Percentiles rank a stretch among this genome's conserved stretches.
phyloP scores from a whole-genome alignment of 192 early-diverging fungal species.

The Thamnidium elegans region DNA sequence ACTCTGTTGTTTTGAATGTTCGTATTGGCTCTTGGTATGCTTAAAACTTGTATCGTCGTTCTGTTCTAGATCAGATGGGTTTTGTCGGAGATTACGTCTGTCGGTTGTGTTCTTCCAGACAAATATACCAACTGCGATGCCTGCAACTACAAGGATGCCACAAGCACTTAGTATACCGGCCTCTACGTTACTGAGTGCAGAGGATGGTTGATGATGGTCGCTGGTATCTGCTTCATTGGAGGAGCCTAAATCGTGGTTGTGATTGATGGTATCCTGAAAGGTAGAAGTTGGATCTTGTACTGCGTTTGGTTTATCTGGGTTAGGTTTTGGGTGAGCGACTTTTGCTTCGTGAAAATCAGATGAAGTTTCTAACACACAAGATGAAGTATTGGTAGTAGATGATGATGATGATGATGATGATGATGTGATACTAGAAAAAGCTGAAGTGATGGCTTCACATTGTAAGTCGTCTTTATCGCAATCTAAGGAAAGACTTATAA shows the following conservation, averaged over 20 bases:
- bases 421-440: no score
- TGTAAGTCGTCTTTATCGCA: no score
- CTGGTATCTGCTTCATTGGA: neutral
- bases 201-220: neutral
- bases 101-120: conserved; percentile 2
- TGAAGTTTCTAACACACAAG: no score
- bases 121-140: conserved; percentile 4
- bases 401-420: no score
- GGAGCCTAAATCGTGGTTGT: neutral
- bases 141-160: conserved; percentile 6
- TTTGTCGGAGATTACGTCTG: conserved; percentile 3
- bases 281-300: neutral
- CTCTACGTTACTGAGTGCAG: conserved; percentile 4
- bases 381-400: no score
- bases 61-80: no score
- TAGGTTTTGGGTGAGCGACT: neutral
- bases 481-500: no score
- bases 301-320: neutral
- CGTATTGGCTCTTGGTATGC: no score
- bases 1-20: no score
- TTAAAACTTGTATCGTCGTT: no score
- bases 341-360: no score
- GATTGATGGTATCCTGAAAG: neutral
- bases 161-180: conserved; percentile 2
- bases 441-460: no score